Base-by-base conservation (phyloP, 108 stramenopile species). In the Aurantiochytrium sp. region DNA sequence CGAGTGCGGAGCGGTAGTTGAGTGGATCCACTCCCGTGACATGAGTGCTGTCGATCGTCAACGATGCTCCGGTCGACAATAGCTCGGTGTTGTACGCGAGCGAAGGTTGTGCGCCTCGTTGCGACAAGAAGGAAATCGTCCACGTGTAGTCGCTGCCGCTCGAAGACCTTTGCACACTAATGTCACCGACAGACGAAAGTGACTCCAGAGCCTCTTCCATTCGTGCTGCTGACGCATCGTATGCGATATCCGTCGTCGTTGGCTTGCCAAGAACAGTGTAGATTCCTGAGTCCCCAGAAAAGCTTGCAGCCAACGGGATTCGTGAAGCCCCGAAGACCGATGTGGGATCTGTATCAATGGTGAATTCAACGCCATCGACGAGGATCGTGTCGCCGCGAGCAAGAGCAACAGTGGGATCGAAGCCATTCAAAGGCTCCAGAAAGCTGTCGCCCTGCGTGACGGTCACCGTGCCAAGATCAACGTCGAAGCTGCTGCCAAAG, bases 201-300 rank as follows among this genome's bases (percentile, higher is more conserved):
- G 87, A 72, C 88, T 95, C 95, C 55, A 96, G 87, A 28, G 92
- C 92, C n/a, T 71, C 88, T 72, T 93, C 89, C 42, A 95, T 42
- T 19, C 58, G 57, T 25, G 60, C 59, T 35, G 87, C 92, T 5
- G 89, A 60, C 10, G 92, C 91, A 29, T 87, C 90, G 49, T 44
- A 60, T 29, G 49, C 14, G 44, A 93, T 73, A 4, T 91, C 25
- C 28, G 44, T 28, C 21, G 93, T 93, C 16, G 88, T 83, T 10
- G 10, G n/a, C n/a, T 83, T 83, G 18, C 5, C 5, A 18, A 83
- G 18, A 1, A 53, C 51, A 6, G 8, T 28, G 51, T 21, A 53
- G 2, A 18, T 21, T 0, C 73, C 73, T 5, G 73, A 45, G 16
- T 47, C 3, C 0, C 73, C 73, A 23, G 49, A 45, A n/a, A 83